Conservation (phyloP, 2,329 filamentous ascomycete species). For the Plenodomus tracheiphilus region DNA sequence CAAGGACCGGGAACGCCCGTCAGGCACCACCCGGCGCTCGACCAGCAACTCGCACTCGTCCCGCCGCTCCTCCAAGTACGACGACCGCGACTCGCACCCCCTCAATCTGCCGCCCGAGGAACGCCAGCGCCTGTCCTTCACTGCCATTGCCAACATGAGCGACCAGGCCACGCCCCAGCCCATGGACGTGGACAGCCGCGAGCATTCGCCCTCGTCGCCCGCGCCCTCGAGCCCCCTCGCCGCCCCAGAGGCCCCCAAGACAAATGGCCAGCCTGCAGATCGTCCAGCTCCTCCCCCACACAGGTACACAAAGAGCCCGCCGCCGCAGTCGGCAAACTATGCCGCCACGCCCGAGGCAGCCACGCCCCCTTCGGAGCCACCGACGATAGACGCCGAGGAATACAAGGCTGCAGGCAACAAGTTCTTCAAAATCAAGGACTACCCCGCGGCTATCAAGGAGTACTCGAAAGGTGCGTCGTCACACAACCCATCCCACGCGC, state of each 20-base stretch:
- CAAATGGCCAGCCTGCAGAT: slow-evolving; percentile 54
- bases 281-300: slow-evolving; percentile 73
- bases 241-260: slow-evolving; percentile 53
- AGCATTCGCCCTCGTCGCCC: slow-evolving; percentile 62
- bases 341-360: slow-evolving; percentile 44
- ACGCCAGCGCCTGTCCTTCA: slow-evolving; percentile 74
- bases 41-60: slow-evolving; percentile 38
- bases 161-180: slow-evolving; percentile 60
- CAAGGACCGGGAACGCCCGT: slow-evolving; percentile 35
- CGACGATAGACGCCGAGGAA: slow-evolving; percentile 79
- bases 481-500: slow-evolving; percentile 8
- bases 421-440: slow-evolving; percentile 94
- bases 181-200: slow-evolving; percentile 74
- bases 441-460: slow-evolving; percentile 82
- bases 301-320: slow-evolving; percentile 56
- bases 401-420: slow-evolving; percentile 95
- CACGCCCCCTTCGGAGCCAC: slow-evolving; percentile 46
- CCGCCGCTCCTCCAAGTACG: slow-evolving; percentile 49
- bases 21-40: slow-evolving; percentile 31
- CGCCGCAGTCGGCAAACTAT: slow-evolving; percentile 46
- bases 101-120: slow-evolving; percentile 90
- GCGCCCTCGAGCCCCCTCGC: slow-evolving; percentile 53
- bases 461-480: slow-evolving; percentile 82
- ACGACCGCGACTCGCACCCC: slow-evolving; percentile 78
- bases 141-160: slow-evolving; percentile 63